Base-by-base conservation (phyloP, 805 yeast genomes). In the Pichia rugopelliculosa region DNA sequence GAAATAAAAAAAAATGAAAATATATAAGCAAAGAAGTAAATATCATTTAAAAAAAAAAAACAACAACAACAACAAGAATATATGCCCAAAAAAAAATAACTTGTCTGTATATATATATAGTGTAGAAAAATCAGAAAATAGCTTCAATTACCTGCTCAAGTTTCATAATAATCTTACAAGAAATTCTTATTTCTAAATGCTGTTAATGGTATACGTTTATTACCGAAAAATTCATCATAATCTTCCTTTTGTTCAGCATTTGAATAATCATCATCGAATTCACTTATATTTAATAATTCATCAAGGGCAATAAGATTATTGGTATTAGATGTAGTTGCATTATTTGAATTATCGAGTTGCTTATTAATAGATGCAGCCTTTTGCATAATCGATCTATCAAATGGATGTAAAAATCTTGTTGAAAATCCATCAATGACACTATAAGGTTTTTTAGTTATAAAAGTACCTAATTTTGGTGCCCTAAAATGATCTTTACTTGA, bases 361-460 rank as follows among this genome's bases (percentile, higher is more conserved):
- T 41, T 42, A 18, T 26, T 45, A 9, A 34, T 20, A 17, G 45
- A 17, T 9, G 47, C 47, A 23, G 61, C 65, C 40, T 58, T 59
- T 47, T 57, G 50, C 18, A 58, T 54, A 0, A 60, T 55, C 1
- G 60, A 56, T 18, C 22, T 64, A 38, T 57, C 58, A 20, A 52
- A 27, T 1, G 85, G 84, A 53, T 79, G 69, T 53, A 91, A 69
- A 2, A 95, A 84, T 47, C 96, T 75, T 0, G 98, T 93, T 0
- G 96, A 82, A 26, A 87, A 74, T 6, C 99, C 99, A 63, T 91
- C 98, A 59, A 91, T 91, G 49, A 91, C 88, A 21, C 96, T 95
- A 64, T 86, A 88, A 1, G 96, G 96, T 57, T 87, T 82, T 26
- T 39, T 51, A 6, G 95, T 83, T 33, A 84, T 81, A 95, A 97